Evolutionary conservation across 352 stramenopile species (phyloP), one percentile per base, ranked within the genome.

Genomic region (Elongisporangium senticosum): DNA sequence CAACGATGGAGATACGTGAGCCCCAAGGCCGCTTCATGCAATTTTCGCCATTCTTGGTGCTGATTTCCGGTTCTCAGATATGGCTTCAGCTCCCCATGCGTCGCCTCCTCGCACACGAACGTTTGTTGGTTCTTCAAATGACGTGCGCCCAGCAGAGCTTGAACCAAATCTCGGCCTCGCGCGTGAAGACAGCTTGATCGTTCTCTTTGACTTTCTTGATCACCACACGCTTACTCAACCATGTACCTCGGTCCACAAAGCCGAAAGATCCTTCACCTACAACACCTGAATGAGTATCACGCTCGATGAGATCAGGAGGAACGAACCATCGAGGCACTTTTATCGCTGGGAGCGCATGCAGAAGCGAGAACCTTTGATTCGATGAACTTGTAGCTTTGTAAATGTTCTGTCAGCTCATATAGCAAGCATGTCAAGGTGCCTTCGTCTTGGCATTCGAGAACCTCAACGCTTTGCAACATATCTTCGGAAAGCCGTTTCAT

Each of bases 1-100:
- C 58, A 56, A 7, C 65, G 62, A 24, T 86, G 74, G 4, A 86
- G 69, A 51, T 68, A 80, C 15, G 67, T 51, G 15, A 86, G 39
- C 7, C 64, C 72, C 5, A 74, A 62, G 0, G 64, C 64, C 14
- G 68, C 58, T 37, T 82, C 62, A 19, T 67, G 59, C 1, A 82
- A 58, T 20, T 75, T 66, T 5, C 58, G 50, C 64, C 76, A 80
- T 2, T 71, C 20, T 7, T 55, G 13, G 23, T 48, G n/a, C 59
- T 10, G 2, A n/a, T 28, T 39, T 56, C 22, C 14, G 37, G 26
- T 24, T 59, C 37, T 28, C 51, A 26, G 23, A 26, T 26, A 26
- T 26, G 23, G 2, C 23, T 26, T 26, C 23, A 26, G 5, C 23
- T 26, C 23, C n/a, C n/a, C n/a, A n/a, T n/a, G n/a, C 5, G 23